Evolutionary conservation across 768 basidiomycete species (phyloP).

Genomic region (Phanerodontia chrysosporium): DNA sequence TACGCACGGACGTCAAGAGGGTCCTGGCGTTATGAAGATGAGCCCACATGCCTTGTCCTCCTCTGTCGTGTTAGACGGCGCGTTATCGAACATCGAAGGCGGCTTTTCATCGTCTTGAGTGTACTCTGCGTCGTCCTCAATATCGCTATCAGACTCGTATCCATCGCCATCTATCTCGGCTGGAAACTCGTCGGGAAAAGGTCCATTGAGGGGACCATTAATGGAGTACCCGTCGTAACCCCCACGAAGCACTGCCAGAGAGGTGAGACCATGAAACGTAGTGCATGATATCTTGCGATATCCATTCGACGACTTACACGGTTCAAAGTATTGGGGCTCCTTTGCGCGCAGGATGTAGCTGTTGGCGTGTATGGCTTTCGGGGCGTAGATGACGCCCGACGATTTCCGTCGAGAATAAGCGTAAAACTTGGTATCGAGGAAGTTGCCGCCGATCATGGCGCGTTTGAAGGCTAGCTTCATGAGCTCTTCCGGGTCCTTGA

Average conservation of each 20-base stretch:
- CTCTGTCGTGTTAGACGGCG: too few relatives aligned
- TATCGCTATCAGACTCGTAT: conserved; percentile 7
- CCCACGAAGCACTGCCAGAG: background rate
- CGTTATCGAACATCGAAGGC: background rate
- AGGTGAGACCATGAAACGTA: background rate
- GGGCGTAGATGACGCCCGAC: conserved; percentile 2
- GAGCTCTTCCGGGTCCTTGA: background rate
- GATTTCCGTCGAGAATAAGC: conserved; percentile 2
- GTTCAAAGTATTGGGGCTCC: conserved; percentile 5
- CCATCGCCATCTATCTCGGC: background rate
- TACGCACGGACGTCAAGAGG: too few relatives aligned
- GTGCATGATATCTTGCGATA: too few relatives aligned
- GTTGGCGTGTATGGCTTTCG: conserved; percentile 9
- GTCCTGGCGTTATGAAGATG: too few relatives aligned
- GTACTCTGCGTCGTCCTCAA: conserved; percentile 2
- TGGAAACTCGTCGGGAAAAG: background rate
- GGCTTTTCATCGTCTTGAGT: background rate
- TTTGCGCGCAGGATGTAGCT: background rate
- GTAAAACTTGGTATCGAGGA: conserved; percentile 14
- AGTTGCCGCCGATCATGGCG: conserved; percentile 1
- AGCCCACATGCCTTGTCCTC: too few relatives aligned
- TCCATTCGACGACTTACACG: background rate
- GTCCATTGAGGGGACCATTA: background rate
- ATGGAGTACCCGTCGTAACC: background rate
- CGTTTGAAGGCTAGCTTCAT: conserved; percentile 1